phyloP scores from a whole-genome alignment of 164 flowering plant genomes.

The Kingdonia uniflora region DNA sequence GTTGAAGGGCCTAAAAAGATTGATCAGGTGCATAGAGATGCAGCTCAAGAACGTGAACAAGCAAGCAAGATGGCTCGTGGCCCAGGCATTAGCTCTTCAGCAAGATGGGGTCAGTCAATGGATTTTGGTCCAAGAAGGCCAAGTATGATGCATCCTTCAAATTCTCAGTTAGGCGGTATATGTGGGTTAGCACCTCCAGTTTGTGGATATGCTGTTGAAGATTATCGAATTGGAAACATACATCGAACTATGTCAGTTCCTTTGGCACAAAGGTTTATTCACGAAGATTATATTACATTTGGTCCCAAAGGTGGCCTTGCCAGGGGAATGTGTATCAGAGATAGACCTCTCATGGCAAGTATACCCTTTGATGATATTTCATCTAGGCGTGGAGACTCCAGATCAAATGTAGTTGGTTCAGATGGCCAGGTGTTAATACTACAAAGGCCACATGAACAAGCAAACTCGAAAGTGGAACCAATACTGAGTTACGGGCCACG shows the following conservation, averaged over 20 bases:
- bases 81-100: constrained; percentile 37
- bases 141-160: constrained; percentile 40
- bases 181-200: constrained; percentile 44
- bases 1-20: constrained; percentile 98
- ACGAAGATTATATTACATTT: constrained; percentile 70
- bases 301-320: constrained; percentile 97
- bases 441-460: constrained; percentile 30
- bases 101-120: constrained; percentile 51
- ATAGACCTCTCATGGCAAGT: constrained; percentile 33
- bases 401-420: constrained; percentile 39
- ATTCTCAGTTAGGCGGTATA: constrained; percentile 35
- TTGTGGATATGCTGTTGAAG: constrained; percentile 63
- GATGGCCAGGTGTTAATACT: constrained; percentile 47
- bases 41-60: constrained; percentile 86
- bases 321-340: constrained; percentile 76
- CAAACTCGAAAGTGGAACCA: constrained; percentile 36
- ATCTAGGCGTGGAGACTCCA: constrained; percentile 32
- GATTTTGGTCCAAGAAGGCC: constrained; percentile 69
- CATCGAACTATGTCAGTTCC: constrained; percentile 54
- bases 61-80: constrained; percentile 56
- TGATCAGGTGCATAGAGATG: constrained; percentile 95
- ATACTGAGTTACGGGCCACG: constrained; percentile 29
- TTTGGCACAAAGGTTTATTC: constrained; percentile 54
- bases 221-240: constrained; percentile 53
- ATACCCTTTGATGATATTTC: constrained; percentile 28